phyloP scores from a whole-genome alignment of 163 green algal genomes.

The Chlamydomonas reinhardtii region DNA sequence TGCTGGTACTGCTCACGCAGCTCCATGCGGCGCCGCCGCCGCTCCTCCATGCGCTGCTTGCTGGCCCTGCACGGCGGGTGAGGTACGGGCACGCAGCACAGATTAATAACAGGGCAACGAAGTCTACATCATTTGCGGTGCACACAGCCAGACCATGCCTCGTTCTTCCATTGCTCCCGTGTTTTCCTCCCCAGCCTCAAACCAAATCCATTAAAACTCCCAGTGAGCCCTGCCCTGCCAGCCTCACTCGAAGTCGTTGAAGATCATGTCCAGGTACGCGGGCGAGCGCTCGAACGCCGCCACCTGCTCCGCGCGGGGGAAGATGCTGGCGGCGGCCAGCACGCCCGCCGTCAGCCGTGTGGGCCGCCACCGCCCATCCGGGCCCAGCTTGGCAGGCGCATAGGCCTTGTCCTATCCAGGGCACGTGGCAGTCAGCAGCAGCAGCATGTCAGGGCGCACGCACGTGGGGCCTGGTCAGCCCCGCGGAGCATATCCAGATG shows the following conservation, averaged over 20 bases:
- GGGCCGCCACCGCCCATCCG: slow-evolving; percentile 42
- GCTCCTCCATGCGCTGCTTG: slow-evolving; percentile 40
- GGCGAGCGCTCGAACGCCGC: slow-evolving; percentile 53
- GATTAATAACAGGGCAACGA: too few species aligned
- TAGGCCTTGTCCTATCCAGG: slow-evolving; percentile 27
- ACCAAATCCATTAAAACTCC: too few species aligned
- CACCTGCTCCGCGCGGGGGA: slow-evolving; percentile 32
- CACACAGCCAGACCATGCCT: too few species aligned
- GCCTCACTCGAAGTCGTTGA: slow-evolving; percentile 28
- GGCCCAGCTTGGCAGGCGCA: slow-evolving; percentile 23
- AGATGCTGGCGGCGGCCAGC: slow-evolving; percentile 55
- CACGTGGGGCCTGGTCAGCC: too few species aligned
- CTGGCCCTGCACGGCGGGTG: neutral
- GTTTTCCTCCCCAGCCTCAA: too few species aligned
- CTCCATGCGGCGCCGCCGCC: slow-evolving; percentile 3
- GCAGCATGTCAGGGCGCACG: too few species aligned
- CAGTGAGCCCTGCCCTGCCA: too few species aligned
- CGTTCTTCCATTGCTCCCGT: too few species aligned
- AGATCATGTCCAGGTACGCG: slow-evolving; percentile 59
- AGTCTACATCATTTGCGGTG: too few species aligned
- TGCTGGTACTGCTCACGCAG: neutral
- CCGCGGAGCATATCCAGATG: too few species aligned
- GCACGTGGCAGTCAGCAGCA: too few species aligned
- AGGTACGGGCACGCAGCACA: too few species aligned
- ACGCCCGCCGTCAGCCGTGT: slow-evolving; percentile 28